phyloP scores from a whole-genome alignment of 768 basidiomycete species.

The Tulasnella sp. region DNA sequence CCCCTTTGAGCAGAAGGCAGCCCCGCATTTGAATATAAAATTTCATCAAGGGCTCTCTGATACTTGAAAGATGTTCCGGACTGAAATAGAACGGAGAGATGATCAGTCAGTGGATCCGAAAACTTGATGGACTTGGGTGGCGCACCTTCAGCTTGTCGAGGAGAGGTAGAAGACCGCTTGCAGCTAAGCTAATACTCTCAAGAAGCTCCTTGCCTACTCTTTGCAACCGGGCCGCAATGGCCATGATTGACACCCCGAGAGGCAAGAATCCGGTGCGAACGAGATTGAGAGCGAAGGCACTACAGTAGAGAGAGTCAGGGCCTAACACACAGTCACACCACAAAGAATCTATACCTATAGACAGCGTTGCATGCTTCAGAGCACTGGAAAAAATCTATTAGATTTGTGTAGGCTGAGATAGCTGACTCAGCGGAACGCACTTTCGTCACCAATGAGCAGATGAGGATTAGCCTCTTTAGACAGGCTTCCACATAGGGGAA shows the following conservation, averaged over 20 bases:
- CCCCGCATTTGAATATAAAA: not conserved
- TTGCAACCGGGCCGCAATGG: slow-evolving; percentile 11
- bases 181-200: not conserved
- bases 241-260: slow-evolving; percentile 4
- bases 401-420: not conserved
- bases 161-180: not conserved
- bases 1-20: not conserved
- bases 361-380: not conserved
- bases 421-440: not conserved
- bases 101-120: not conserved
- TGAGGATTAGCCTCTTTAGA: not conserved
- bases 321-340: not conserved
- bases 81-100: not conserved
- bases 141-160: slow-evolving; percentile 2
- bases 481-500: not conserved
- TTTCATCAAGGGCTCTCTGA: not conserved
- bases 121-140: not conserved
- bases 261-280: not conserved
- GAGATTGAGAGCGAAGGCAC: slow-evolving; percentile 5
- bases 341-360: slow-evolving; percentile 2
- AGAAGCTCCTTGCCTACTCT: slow-evolving; percentile 1
- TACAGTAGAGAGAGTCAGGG: not conserved
- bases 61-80: not conserved
- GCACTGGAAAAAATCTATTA: not conserved
- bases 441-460: not conserved